Conservation (phyloP, 352 stramenopile genomes). For the Pythium periplocum region DNA sequence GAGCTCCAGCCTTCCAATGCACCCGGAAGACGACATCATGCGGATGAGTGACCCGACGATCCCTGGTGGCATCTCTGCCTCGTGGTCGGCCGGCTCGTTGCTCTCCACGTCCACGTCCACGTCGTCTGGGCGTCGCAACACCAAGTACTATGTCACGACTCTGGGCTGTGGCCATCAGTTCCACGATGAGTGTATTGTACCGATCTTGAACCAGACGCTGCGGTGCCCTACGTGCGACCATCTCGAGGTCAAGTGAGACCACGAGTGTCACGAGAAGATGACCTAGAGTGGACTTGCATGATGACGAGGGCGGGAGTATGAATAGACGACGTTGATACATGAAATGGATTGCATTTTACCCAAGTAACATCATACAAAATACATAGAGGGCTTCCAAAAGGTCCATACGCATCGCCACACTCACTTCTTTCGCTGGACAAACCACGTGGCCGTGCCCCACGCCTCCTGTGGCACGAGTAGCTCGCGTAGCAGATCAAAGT, state of each 20-base stretch:
- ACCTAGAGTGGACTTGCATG: too few relatives aligned
- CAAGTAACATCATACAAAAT: too few relatives aligned
- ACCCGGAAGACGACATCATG: background rate
- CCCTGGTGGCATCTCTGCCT: background rate
- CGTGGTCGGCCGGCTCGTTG: background rate
- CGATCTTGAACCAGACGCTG: slow-evolving; percentile 66
- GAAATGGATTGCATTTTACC: too few relatives aligned
- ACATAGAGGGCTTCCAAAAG: too few relatives aligned
- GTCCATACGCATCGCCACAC: too few relatives aligned
- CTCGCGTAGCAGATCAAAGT: slow-evolving; percentile 34
- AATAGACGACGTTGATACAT: too few relatives aligned
- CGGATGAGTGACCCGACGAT: background rate
- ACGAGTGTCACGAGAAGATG: too few relatives aligned
- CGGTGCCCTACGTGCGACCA: slow-evolving; percentile 59
- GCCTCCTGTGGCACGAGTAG: slow-evolving; percentile 50
- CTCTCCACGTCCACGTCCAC: slow-evolving; percentile 2
- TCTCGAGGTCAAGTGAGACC: slow-evolving; percentile 25
- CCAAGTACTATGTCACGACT: slow-evolving; percentile 57
- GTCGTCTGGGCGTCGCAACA: slow-evolving; percentile 14
- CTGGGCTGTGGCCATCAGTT: slow-evolving; percentile 74
- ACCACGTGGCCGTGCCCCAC: slow-evolving; percentile 56
- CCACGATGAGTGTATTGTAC: slow-evolving; percentile 82
- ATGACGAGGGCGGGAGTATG: too few relatives aligned
- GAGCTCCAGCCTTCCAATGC: background rate
- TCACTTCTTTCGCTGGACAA: slow-evolving; percentile 44